Conservation (phyloP, 176 grass and related monocot species). For the Themeda triandra region DNA sequence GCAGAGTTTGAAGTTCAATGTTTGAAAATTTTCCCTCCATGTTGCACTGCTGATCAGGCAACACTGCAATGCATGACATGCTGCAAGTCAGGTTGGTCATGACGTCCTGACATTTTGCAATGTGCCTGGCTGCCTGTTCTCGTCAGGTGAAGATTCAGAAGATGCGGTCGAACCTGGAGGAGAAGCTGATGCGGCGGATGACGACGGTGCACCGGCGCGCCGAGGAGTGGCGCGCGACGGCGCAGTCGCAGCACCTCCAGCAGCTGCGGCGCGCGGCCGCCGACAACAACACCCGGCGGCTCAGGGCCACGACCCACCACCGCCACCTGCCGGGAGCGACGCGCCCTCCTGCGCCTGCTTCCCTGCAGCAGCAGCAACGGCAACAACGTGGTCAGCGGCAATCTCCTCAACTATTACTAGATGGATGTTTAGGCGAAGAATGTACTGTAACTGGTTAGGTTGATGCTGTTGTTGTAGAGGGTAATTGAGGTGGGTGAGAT, state of each 20-base stretch:
- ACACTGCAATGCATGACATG: background rate
- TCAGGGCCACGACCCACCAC: constrained; percentile 45
- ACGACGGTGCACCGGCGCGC: constrained; percentile 66
- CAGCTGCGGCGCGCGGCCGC: constrained; percentile 56
- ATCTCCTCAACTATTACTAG: constrained; percentile 41
- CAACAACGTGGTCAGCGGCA: constrained; percentile 30
- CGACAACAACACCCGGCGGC: constrained; percentile 43
- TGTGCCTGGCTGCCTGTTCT: background rate
- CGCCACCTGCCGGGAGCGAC: constrained; percentile 44
- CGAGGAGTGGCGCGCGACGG: constrained; percentile 64
- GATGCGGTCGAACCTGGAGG: constrained; percentile 90
- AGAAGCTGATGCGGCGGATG: constrained; percentile 95
- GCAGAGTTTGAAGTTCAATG: constrained; percentile 14
- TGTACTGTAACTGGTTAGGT: background rate
- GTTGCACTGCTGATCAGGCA: background rate
- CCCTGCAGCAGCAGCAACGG: constrained; percentile 44
- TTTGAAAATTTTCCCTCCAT: constrained; percentile 32
- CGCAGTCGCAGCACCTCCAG: constrained; percentile 75
- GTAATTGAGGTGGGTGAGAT: background rate
- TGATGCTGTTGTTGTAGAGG: background rate
- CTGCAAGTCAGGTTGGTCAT: background rate
- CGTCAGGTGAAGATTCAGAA: constrained; percentile 94
- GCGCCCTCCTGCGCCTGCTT: constrained; percentile 68
- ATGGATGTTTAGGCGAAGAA: background rate
- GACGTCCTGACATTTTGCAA: background rate